A percentile compares a stretch with the other conserved stretches of the same genome.
phyloP scores from a whole-genome alignment of 2,329 filamentous ascomycete genomes.

The Colletotrichum chrysophilum region DNA sequence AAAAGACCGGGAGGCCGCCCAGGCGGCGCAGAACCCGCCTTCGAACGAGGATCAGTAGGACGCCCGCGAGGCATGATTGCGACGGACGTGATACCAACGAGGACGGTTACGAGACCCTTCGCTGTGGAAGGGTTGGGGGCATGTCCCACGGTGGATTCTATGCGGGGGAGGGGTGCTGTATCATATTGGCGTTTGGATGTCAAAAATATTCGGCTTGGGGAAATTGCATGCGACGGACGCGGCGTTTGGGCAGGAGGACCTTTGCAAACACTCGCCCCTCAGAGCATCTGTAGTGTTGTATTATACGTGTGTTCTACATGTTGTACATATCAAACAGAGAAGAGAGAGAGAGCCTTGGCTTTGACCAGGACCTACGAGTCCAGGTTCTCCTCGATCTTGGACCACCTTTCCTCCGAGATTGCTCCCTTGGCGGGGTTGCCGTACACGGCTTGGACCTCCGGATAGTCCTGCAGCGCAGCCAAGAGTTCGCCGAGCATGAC shows the following conservation, averaged over 20 bases:
- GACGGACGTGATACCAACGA: neutral
- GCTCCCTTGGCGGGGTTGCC: conserved; percentile 66
- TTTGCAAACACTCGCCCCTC: conserved; percentile 13
- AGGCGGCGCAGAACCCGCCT: conserved; percentile 30
- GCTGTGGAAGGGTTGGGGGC: neutral
- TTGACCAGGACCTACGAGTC: neutral
- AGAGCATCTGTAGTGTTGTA: conserved; percentile 8
- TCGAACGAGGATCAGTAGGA: conserved; percentile 28
- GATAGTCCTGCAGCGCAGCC: conserved; percentile 66
- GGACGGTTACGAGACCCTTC: neutral
- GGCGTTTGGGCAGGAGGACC: conserved; percentile 6
- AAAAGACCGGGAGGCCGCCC: conserved; percentile 42
- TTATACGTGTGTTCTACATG: conserved; percentile 8
- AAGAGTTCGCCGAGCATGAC: conserved; percentile 65
- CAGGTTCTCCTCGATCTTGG: conserved; percentile 55
- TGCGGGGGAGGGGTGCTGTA: neutral
- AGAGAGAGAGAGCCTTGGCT: neutral
- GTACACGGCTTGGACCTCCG: conserved; percentile 80
- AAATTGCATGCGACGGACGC: neutral
- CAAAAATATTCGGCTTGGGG: conserved; percentile 15
- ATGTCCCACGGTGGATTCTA: neutral
- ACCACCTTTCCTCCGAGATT: conserved; percentile 60
- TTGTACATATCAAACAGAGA: conserved; percentile 8
- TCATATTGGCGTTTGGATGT: conserved; percentile 18
- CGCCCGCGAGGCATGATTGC: neutral